Evolutionary conservation across 345 rosid species (phyloP).

Genomic region (Salix udensis): DNA sequence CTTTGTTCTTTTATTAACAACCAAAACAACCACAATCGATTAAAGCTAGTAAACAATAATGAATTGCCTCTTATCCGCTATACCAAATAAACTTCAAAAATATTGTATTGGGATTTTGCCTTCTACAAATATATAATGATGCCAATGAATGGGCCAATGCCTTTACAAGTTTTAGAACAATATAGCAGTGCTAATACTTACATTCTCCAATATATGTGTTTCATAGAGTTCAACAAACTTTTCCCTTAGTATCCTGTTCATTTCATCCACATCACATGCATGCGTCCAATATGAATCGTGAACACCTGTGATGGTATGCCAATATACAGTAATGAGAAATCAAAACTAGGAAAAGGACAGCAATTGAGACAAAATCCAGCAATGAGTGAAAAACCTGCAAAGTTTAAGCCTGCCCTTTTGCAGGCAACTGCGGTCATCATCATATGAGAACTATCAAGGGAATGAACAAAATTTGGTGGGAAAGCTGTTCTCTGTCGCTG

Average conservation of each 20-base stretch:
- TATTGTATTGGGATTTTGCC: neutral
- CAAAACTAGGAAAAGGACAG: conserved; percentile 5
- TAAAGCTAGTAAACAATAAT: neutral
- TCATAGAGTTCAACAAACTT: conserved; percentile 90
- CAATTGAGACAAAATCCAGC: neutral
- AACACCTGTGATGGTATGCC: conserved; percentile 60
- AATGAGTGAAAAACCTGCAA: conserved; percentile 60
- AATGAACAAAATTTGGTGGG: conserved; percentile 97
- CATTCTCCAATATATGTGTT: conserved; percentile 81
- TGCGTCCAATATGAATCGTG: conserved; percentile 99
- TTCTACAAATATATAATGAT: neutral
- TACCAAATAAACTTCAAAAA: neutral
- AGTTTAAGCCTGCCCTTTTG: conserved; percentile 68
- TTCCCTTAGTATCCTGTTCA: conserved; percentile 82
- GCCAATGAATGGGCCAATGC: neutral
- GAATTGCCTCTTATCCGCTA: neutral
- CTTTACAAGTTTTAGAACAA: neutral
- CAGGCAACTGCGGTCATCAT: conserved; percentile 99
- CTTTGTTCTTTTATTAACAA: neutral
- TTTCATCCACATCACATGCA: conserved; percentile 88
- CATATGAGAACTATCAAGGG: conserved; percentile 98
- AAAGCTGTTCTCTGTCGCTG: conserved; percentile 92
- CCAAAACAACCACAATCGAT: neutral
- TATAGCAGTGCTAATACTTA: conserved; percentile 31
- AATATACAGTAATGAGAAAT: conserved; percentile 14